Conservation (phyloP, 148 eudicot species). For the Simmondsia chinensis region DNA sequence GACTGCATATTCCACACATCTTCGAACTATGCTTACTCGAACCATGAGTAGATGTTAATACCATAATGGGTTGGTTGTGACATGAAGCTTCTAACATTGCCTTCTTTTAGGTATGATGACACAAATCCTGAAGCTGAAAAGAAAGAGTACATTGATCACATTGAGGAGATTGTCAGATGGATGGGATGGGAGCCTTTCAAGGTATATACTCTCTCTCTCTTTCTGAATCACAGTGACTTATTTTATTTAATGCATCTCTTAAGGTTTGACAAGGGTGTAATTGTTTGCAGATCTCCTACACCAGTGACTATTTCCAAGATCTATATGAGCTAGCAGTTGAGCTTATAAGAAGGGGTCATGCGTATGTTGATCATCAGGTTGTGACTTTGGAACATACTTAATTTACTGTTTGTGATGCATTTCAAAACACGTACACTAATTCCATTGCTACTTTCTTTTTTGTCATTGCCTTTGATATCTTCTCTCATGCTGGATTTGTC, state of each 20-base stretch:
- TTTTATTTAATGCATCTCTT: too few species aligned
- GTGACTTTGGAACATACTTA: not conserved
- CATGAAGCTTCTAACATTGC: slow-evolving; percentile 2
- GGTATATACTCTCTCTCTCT: too few species aligned
- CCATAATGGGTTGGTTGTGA: too few species aligned
- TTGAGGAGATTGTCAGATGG: slow-evolving; percentile 74
- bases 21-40: too few species aligned
- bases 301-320: slow-evolving; percentile 92
- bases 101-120: slow-evolving; percentile 70
- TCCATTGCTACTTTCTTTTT: too few species aligned
- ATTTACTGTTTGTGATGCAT: not conserved
- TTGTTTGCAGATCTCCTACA: slow-evolving; percentile 78
- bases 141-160: slow-evolving; percentile 44
- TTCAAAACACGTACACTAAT: too few species aligned
- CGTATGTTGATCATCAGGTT: slow-evolving; percentile 98
- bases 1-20: too few species aligned
- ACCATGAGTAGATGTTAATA: too few species aligned
- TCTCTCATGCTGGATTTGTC: too few species aligned
- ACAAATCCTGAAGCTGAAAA: slow-evolving; percentile 99
- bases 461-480: too few species aligned
- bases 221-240: too few species aligned
- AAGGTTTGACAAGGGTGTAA: too few species aligned
- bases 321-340: slow-evolving; percentile 86
- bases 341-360: slow-evolving; percentile 79
- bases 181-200: slow-evolving; percentile 97